Base-by-base conservation (phyloP, 148 eudicot species). In the Rhododendron ferrugineum region DNA sequence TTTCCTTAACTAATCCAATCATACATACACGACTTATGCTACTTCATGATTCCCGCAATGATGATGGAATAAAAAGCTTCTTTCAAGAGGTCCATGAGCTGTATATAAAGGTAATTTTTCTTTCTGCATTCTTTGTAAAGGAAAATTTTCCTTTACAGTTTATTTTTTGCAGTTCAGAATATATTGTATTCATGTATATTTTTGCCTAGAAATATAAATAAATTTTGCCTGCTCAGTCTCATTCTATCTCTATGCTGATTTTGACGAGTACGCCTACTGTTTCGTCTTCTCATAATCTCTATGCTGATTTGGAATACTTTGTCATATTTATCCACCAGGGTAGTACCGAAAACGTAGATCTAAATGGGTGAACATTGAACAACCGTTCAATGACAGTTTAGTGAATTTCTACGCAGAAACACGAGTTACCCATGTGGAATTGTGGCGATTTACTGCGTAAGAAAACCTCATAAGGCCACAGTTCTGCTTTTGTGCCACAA, bases 11-110 rank as follows among this genome's bases (percentile, higher is more conserved):
- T 46, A 84, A 73, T 81, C 23, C 42, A 73, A 11, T 78, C 37
- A 62, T 92, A 95, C 98, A 97, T 90, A 97, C 98, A 62, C 88
- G 98, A 88, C 85, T 97, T 86, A 97, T 97, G 98, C 94, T 97
- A 86, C 96, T 97, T 86, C 99, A 94, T 84, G 98, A 95, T 90
- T 92, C 98, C 78, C 96, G 98, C 68, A 97, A 93, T 88, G 98
- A 97, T 82, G 99, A 95, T 89, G 99, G 99, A 36, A 95, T 97
- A 87, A 97, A 93, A 89, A 94, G 98, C 90, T 95, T 97, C 91
- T 97, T 95, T 89, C 99, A 95, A 84, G 99, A 97, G 90, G 98
- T 97, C 86, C 99, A 97, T 79, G 99, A 97, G 88, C 86, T 97
- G 70, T 97, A 97, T 88, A 95, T 94, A 87, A 97, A 97, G 98